phyloP scores from a whole-genome alignment of 2,329 filamentous ascomycete species.

The Neocucurbitaria cava region DNA sequence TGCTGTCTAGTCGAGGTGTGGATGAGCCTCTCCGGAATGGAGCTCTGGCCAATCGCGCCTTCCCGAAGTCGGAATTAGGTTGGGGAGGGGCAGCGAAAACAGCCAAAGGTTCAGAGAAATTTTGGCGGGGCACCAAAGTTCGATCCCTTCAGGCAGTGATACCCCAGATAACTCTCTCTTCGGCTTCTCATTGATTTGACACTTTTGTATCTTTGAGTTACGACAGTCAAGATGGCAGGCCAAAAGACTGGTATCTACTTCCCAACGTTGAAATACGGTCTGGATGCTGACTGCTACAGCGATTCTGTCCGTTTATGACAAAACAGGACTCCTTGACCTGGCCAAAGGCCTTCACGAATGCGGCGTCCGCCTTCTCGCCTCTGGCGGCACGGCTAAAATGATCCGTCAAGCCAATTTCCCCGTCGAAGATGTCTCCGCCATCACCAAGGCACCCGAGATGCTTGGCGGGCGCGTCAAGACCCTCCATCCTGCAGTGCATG shows the following conservation, averaged over 20 bases:
- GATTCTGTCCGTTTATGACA: conserved; percentile 98
- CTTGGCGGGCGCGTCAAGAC: conserved; percentile 92
- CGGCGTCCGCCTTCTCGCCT: conserved; percentile 74
- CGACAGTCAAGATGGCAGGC: conserved; percentile 38
- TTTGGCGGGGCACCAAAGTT: conserved; percentile 14
- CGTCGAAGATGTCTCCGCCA: conserved; percentile 97
- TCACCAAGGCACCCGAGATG: conserved; percentile 95
- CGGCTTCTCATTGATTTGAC: conserved; percentile 21
- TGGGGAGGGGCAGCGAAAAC: conserved; percentile 12
- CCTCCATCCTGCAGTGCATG: conserved; percentile 85
- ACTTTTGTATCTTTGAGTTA: conserved; percentile 5
- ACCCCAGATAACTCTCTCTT: conserved; percentile 24
- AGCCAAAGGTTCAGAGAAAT: not conserved
- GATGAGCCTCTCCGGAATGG: not conserved
- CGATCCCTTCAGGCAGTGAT: conserved; percentile 23
- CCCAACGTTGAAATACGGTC: not conserved
- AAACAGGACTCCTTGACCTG: conserved; percentile 69
- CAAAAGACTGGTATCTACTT: conserved; percentile 45
- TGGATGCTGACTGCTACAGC: conserved; percentile 55
- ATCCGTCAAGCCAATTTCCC: conserved; percentile 95
- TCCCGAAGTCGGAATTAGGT: not conserved
- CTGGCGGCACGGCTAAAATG: conserved; percentile 93
- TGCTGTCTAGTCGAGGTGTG: not conserved
- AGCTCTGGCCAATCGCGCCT: conserved; percentile 15
- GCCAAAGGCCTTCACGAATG: conserved; percentile 48